A percentile compares a stretch with the other conserved stretches of the same genome.
Evolutionary conservation across 805 yeast species (phyloP).

Genomic region (Schwanniomyces vanrijiae): DNA sequence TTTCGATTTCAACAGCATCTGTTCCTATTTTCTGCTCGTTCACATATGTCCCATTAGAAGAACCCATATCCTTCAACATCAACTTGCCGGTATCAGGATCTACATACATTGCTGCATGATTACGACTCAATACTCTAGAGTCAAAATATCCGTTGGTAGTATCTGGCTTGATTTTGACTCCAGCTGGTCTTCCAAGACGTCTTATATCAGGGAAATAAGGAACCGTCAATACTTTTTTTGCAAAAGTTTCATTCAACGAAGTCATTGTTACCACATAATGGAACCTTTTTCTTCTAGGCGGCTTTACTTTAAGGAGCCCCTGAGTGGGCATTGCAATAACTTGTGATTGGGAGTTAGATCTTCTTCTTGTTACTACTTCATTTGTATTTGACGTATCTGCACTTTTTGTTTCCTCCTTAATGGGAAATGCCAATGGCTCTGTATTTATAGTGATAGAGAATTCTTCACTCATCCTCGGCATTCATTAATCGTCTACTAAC

Average conservation of each 20-base stretch:
- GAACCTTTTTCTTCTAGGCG: conserved; percentile 23
- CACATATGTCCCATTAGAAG: conserved; percentile 93
- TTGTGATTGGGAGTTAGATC: conserved; percentile 45
- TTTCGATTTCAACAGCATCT: conserved; percentile 61
- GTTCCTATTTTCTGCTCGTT: conserved; percentile 69
- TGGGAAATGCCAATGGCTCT: conserved; percentile 2
- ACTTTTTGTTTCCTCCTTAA: conserved; percentile 1
- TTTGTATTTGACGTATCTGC: not conserved
- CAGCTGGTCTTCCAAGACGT: conserved; percentile 88
- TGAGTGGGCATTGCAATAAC: conserved; percentile 25
- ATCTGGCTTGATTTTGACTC: conserved; percentile 55
- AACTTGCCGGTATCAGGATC: conserved; percentile 64
- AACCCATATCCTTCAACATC: conserved; percentile 80
- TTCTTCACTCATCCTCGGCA: conserved; percentile 10
- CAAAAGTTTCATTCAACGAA: conserved; percentile 81
- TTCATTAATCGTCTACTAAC: conserved; percentile 1
- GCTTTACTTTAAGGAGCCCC: conserved; percentile 7
- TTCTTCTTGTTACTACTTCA: conserved; percentile 18
- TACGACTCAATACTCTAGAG: conserved; percentile 87
- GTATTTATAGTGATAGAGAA: conserved; percentile 24
- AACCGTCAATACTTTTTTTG: conserved; percentile 71
- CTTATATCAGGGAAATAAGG: conserved; percentile 82
- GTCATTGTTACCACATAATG: conserved; percentile 66
- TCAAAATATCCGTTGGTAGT: conserved; percentile 91
- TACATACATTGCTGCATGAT: conserved; percentile 88